Conservation (phyloP, 495 filamentous ascomycete genomes). For the Trichocladium antarcticum region DNA sequence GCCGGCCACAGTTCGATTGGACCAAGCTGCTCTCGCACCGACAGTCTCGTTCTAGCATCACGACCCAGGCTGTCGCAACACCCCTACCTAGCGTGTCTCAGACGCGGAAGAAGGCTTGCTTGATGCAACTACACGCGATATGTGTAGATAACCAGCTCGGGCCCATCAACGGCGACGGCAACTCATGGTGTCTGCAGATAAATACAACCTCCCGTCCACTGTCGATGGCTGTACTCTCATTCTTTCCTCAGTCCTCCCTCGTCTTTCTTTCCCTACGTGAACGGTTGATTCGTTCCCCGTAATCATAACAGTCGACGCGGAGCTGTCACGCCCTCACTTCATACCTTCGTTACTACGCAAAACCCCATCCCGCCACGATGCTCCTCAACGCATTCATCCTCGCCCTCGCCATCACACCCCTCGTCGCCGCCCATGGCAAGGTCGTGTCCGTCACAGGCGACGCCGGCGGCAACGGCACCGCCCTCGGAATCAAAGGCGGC, state of each 20-base stretch:
- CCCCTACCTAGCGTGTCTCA: too few relatives aligned
- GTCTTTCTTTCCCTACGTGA: neutral
- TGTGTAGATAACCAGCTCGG: too few relatives aligned
- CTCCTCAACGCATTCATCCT: constrained; percentile 7
- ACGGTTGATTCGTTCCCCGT: constrained; percentile 6
- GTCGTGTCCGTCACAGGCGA: constrained; percentile 18
- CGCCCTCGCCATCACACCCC: constrained; percentile 10
- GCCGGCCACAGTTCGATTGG: neutral
- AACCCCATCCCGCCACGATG: constrained; percentile 5
- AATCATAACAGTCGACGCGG: neutral
- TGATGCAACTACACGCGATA: too few relatives aligned
- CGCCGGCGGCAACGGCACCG: constrained; percentile 21
- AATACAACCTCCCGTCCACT: too few relatives aligned
- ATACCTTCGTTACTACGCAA: neutral
- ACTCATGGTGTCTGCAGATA: too few relatives aligned
- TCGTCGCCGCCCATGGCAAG: constrained; percentile 23
- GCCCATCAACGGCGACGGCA: too few relatives aligned
- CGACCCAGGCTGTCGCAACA: too few relatives aligned
- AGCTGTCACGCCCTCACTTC: neutral
- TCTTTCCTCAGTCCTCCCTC: neutral
- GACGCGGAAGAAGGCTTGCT: too few relatives aligned
- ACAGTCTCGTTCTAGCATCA: too few relatives aligned
- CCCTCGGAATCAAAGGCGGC: constrained; percentile 18
- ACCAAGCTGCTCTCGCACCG: neutral
- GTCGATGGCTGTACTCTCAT: too few relatives aligned